Percentiles rank a stretch among this genome's conserved stretches.
phyloP scores from a whole-genome alignment of 345 rosid species.

The Euphorbia peplus region DNA sequence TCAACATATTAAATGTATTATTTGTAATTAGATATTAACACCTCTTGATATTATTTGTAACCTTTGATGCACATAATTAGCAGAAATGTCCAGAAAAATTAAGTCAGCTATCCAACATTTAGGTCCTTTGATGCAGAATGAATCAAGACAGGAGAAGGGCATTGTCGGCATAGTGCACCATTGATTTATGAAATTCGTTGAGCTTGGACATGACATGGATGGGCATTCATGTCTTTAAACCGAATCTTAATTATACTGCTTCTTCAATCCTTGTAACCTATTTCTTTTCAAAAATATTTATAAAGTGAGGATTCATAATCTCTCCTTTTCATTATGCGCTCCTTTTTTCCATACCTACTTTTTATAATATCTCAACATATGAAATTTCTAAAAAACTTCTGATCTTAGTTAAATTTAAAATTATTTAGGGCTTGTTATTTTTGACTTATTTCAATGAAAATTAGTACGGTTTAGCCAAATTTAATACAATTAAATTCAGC shows the following conservation, averaged over 20 bases:
- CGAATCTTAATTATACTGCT: neutral
- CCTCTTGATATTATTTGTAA: neutral
- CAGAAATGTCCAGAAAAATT: conserved; percentile 16
- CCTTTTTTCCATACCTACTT: too few species aligned
- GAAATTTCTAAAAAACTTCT: too few species aligned
- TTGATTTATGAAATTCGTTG: neutral
- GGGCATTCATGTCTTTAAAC: neutral
- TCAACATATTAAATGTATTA: conserved; percentile 3
- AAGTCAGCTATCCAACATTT: conserved; percentile 16
- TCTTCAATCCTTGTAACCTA: neutral
- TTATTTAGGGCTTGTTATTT: too few species aligned
- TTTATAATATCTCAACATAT: too few species aligned
- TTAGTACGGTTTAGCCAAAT: too few species aligned
- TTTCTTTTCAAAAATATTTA: too few species aligned
- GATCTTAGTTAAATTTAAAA: too few species aligned
- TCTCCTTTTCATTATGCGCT: neutral
- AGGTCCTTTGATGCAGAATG: conserved; percentile 22
- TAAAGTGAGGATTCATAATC: neutral
- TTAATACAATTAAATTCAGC: too few species aligned
- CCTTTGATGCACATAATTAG: neutral
- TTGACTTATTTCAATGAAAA: too few species aligned
- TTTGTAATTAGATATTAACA: neutral
- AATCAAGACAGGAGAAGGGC: neutral
- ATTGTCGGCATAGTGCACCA: conserved; percentile 21
- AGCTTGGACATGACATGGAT: neutral